Percentiles rank a stretch among this genome's conserved stretches.
Evolutionary conservation across 176 grass and related monocot species (phyloP).

Genomic region (Dendrocalamus sinicus): DNA sequence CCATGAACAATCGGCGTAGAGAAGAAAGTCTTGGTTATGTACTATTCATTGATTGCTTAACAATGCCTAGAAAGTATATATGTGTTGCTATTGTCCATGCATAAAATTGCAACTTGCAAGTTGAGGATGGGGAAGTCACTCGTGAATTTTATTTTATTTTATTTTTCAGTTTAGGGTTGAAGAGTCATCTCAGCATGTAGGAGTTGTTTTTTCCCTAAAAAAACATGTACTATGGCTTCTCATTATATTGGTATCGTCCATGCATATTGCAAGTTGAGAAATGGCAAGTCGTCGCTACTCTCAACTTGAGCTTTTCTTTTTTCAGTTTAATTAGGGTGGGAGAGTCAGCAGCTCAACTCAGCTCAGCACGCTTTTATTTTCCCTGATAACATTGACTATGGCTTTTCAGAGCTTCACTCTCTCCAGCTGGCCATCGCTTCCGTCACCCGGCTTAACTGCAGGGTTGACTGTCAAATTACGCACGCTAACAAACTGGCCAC

Average conservation of each 20-base stretch:
- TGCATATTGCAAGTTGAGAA: not conserved
- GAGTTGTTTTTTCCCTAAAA: not conserved
- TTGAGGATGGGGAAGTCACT: slow-evolving; percentile 16
- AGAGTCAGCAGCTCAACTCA: not conserved
- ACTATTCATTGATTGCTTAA: not conserved
- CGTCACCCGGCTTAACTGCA: slow-evolving; percentile 4
- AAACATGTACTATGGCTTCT: not conserved
- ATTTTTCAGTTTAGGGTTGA: not conserved
- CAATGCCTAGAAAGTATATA: not conserved
- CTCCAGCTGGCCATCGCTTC: not conserved
- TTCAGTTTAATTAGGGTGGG: not conserved
- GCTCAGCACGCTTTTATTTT: not conserved
- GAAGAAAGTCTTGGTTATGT: slow-evolving; percentile 13
- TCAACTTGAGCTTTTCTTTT: not conserved
- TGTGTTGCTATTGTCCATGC: not conserved
- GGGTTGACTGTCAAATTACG: slow-evolving; percentile 18
- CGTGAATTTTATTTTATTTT: too few species aligned
- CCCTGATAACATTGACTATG: not conserved
- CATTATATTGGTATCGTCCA: not conserved
- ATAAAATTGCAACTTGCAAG: not conserved
- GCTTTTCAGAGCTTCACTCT: slow-evolving; percentile 28
- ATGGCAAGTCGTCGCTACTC: not conserved
- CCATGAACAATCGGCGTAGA: slow-evolving; percentile 20
- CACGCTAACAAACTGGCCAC: not conserved
- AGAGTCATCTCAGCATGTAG: slow-evolving; percentile 2